Base-by-base conservation (phyloP, 2,329 filamentous ascomycete species). In the Ceratocystiopsis minuta region DNA sequence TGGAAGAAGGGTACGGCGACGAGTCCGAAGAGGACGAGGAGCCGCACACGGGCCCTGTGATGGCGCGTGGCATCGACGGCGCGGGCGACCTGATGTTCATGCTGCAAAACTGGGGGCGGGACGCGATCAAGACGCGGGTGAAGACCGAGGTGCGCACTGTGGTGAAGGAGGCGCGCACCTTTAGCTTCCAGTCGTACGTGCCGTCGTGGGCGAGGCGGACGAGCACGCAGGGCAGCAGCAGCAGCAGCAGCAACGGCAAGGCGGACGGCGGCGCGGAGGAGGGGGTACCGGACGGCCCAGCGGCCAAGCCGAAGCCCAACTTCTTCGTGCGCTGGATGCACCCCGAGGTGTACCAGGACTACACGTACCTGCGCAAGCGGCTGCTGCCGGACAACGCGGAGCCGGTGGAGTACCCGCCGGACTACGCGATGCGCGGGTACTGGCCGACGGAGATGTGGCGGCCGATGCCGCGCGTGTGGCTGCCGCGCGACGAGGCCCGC, bases 401-500 rank as follows among this genome's bases (percentile, higher is more conserved):
- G 5, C 41, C 38, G 11, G 20, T 41, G 2, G 43, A 47, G 31
- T 47, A 53, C 7, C 52, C 53, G 1, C 36, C 40, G 6, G 49
- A 71, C 38, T 61, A 66, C 9, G 73, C 71, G 48, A 57, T 62
- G 16, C 64, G 73, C 36, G 82, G 81, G 0, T 90, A 85, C 59
- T 74, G 68, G 58, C 76, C 84, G 49, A 80, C 83, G 0, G 70
- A 78, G 10, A 73, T 84, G 54, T 72, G 62, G 36, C 63, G 68
- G 40, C 61, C 67, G 35, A 60, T 72, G 0, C 78, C 79, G 4
- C 61, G 76, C 9, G 64, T 90, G 28, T 90, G 83, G 83, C 75
- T 90, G 24, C 82, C 83, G 1, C 67, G 70, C 41, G 83, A 90
- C 54, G 63, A 67, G 1, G 68, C 72, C 20, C 79, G 80, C 18